These are phyloP conservation scores for Wickerhamomyces kurtzmanii DNA, from an alignment of 805 yeast species.

Conservation along the genomic window DNA sequence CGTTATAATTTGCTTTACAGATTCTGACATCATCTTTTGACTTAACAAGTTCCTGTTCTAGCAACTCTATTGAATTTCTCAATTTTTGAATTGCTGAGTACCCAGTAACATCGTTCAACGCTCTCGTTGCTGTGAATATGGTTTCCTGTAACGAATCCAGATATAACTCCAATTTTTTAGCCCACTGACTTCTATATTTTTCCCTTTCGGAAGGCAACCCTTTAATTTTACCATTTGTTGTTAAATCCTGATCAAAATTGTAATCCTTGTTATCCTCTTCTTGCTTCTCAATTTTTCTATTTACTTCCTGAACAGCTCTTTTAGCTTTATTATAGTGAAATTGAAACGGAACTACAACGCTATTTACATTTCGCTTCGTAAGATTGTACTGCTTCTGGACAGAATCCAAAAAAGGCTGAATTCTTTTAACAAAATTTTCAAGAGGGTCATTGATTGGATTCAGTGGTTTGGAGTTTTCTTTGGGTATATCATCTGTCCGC, in stretches of 20 bases:
- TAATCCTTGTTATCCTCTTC: slow-evolving; percentile 23
- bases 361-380: slow-evolving; percentile 6
- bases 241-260: slow-evolving; percentile 26
- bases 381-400: slow-evolving; percentile 9
- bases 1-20: slow-evolving; percentile 41
- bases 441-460: slow-evolving; percentile 2
- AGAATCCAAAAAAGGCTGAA: slow-evolving; percentile 12
- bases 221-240: slow-evolving; percentile 18
- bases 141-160: slow-evolving; percentile 48
- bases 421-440: slow-evolving; percentile 5
- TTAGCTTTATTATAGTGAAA: slow-evolving; percentile 19
- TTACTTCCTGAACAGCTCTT: slow-evolving; percentile 24
- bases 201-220: slow-evolving; percentile 39
- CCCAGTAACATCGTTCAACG: slow-evolving; percentile 88
- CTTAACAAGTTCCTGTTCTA: slow-evolving; percentile 41
- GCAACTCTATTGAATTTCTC: slow-evolving; percentile 45
- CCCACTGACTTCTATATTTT: slow-evolving; percentile 26
- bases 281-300: slow-evolving; percentile 23
- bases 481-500: too few species aligned
- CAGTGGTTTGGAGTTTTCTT: too few species aligned
- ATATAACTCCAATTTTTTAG: slow-evolving; percentile 35
- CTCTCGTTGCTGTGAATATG: slow-evolving; percentile 48
- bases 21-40: slow-evolving; percentile 37
- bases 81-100: slow-evolving; percentile 71
- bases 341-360: slow-evolving; percentile 7